Evolutionary conservation across 2,329 filamentous ascomycete species (phyloP).

Genomic region (Ceratocystis variospora): DNA sequence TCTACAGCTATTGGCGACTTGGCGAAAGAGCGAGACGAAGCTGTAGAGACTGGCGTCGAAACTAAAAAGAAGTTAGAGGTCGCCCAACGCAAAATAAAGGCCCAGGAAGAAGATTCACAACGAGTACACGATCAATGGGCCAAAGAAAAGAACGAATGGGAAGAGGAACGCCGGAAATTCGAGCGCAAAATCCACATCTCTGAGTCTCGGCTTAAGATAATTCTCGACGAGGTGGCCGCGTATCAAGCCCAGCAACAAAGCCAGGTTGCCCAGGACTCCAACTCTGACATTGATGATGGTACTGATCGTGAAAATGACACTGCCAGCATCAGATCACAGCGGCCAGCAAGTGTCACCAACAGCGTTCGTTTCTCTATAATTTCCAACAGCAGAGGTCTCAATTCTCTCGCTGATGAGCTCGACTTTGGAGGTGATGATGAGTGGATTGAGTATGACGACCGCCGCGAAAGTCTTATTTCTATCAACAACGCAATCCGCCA

Average conservation of each 20-base stretch:
- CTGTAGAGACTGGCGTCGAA: constrained; percentile 58
- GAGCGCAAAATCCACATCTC: constrained; percentile 83
- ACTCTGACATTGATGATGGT: constrained; percentile 46
- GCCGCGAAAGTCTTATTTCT: constrained; percentile 44
- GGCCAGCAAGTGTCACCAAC: constrained; percentile 58
- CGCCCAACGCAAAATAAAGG: constrained; percentile 61
- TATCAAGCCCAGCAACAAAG: constrained; percentile 45
- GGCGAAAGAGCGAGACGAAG: constrained; percentile 72
- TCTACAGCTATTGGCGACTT: constrained; percentile 75
- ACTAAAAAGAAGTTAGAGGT: constrained; percentile 63
- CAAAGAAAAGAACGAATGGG: constrained; percentile 72
- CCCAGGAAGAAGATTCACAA: constrained; percentile 70
- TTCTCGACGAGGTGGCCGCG: constrained; percentile 74
- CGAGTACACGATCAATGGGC: constrained; percentile 69
- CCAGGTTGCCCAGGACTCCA: constrained; percentile 24
- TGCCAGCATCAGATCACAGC: constrained; percentile 44
- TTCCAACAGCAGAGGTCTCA: constrained; percentile 42
- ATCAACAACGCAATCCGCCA: constrained; percentile 33
- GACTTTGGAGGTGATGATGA: constrained; percentile 69
- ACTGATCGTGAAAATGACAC: constrained; percentile 51
- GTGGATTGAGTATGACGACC: constrained; percentile 57
- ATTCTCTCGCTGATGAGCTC: constrained; percentile 82
- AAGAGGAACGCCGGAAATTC: constrained; percentile 64
- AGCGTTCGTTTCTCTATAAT: constrained; percentile 60
- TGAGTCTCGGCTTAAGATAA: constrained; percentile 67